A percentile compares a stretch with the other conserved stretches of the same genome.
These are phyloP conservation scores for Erysimum cheiri DNA, from an alignment of 441 rosid species.

Conservation along the genomic window DNA sequence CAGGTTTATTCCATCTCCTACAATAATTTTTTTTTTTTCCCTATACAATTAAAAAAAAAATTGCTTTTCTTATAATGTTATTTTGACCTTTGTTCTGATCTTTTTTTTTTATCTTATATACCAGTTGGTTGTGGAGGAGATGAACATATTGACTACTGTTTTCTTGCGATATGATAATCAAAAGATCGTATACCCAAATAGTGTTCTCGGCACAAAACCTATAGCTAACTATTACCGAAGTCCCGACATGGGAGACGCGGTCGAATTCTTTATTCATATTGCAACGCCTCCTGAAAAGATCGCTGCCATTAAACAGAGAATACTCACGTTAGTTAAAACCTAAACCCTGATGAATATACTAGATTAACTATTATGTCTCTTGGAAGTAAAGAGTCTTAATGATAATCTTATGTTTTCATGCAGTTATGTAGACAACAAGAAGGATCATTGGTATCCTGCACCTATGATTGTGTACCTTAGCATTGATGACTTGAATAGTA, in stretches of 20 bases:
- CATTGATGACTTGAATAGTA: slow-evolving; percentile 51
- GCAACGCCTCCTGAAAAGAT: slow-evolving; percentile 72
- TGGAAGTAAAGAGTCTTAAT: slow-evolving; percentile 19
- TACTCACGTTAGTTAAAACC: slow-evolving; percentile 49
- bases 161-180: slow-evolving; percentile 67
- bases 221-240: slow-evolving; percentile 67
- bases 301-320: slow-evolving; percentile 59
- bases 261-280: slow-evolving; percentile 66
- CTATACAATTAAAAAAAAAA: neutral
- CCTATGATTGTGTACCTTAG: slow-evolving; percentile 59
- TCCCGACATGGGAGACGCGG: slow-evolving; percentile 74
- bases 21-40: neutral
- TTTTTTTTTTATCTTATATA: neutral
- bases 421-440: slow-evolving; percentile 58
- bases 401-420: neutral
- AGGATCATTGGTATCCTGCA: slow-evolving; percentile 59
- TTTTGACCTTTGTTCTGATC: neutral
- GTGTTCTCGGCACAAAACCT: slow-evolving; percentile 65
- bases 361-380: slow-evolving; percentile 15
- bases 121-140: slow-evolving; percentile 77
- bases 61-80: neutral
- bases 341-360: neutral
- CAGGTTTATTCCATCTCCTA: slow-evolving; percentile 51
- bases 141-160: slow-evolving; percentile 71
- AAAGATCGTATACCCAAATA: slow-evolving; percentile 62